Percentiles rank a stretch among this genome's conserved stretches.
These are phyloP conservation scores for Vitis amurensis DNA, from an alignment of 164 flowering plant species.

Conservation along the genomic window DNA sequence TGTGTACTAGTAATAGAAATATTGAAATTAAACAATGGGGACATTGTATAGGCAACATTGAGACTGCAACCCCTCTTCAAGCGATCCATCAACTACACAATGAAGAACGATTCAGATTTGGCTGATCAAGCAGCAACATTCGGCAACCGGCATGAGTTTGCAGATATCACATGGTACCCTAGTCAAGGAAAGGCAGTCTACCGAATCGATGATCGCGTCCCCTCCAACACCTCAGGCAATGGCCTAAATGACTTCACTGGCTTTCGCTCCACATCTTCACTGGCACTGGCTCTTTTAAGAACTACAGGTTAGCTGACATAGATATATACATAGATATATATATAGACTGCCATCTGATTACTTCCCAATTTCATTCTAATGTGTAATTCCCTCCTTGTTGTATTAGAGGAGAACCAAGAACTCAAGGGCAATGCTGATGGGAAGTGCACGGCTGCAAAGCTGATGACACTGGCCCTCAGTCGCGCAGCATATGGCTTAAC, in stretches of 20 bases:
- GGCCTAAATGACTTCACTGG: conserved; percentile 42
- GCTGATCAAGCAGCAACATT: conserved; percentile 42
- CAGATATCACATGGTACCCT: conserved; percentile 42
- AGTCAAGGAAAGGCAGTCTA: conserved; percentile 37
- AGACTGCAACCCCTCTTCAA: conserved; percentile 62
- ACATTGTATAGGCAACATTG: conserved; percentile 49
- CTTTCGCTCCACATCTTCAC: conserved; percentile 43
- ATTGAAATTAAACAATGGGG: too few species aligned
- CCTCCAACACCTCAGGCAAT: conserved; percentile 40
- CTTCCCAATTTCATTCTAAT: neutral
- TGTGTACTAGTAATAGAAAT: too few species aligned
- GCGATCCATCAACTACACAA: conserved; percentile 45
- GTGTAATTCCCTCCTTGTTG: neutral
- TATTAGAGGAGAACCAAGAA: conserved; percentile 58
- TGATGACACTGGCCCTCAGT: conserved; percentile 21
- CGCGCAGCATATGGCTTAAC: conserved; percentile 35
- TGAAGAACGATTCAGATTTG: conserved; percentile 46
- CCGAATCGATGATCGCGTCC: conserved; percentile 43
- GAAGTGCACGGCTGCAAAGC: conserved; percentile 42
- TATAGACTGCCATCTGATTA: too few species aligned
- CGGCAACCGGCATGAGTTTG: conserved; percentile 61
- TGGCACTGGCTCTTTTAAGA: conserved; percentile 32
- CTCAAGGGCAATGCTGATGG: conserved; percentile 32
- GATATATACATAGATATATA: too few species aligned
- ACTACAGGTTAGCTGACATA: conserved; percentile 31